Evolutionary conservation across 306 rosid genomes (phyloP).

Genomic region (Ormosia semicastrata): DNA sequence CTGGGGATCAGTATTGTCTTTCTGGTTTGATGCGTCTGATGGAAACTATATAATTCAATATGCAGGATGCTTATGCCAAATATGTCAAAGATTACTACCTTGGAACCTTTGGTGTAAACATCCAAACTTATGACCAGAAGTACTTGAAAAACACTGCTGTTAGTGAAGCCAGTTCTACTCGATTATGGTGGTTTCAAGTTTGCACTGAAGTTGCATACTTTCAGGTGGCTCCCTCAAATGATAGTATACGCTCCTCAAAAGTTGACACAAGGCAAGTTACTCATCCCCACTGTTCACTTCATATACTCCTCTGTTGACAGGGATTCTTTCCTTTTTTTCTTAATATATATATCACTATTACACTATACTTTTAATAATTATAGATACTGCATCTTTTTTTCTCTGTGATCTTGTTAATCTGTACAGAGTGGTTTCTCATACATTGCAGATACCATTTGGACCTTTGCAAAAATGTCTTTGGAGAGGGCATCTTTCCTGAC

Average conservation of each 20-base stretch:
- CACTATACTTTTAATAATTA: not conserved
- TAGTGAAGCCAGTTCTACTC: constrained; percentile 47
- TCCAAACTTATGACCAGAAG: constrained; percentile 62
- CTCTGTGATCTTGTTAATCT: not conserved
- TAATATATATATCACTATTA: not conserved
- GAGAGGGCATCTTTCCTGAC: constrained; percentile 85
- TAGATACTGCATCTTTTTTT: not conserved
- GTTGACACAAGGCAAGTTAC: constrained; percentile 65
- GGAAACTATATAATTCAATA: constrained; percentile 18
- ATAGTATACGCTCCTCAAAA: constrained; percentile 82
- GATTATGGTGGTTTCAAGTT: constrained; percentile 99
- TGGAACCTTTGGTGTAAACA: constrained; percentile 51
- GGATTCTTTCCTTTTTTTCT: not conserved
- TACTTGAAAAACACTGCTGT: constrained; percentile 65
- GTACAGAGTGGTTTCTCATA: constrained; percentile 10
- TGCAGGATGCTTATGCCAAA: constrained; percentile 83
- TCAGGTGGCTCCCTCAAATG: constrained; percentile 94
- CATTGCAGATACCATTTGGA: constrained; percentile 83
- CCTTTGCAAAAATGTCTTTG: constrained; percentile 94
- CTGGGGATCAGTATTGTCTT: not conserved
- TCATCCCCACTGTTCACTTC: not conserved
- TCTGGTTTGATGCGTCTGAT: constrained; percentile 27
- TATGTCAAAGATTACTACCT: constrained; percentile 71
- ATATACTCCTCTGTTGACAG: not conserved
- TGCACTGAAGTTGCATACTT: constrained; percentile 96